Conservation (phyloP, 768 basidiomycete species). For the Gloeopeniophorella convolvens region DNA sequence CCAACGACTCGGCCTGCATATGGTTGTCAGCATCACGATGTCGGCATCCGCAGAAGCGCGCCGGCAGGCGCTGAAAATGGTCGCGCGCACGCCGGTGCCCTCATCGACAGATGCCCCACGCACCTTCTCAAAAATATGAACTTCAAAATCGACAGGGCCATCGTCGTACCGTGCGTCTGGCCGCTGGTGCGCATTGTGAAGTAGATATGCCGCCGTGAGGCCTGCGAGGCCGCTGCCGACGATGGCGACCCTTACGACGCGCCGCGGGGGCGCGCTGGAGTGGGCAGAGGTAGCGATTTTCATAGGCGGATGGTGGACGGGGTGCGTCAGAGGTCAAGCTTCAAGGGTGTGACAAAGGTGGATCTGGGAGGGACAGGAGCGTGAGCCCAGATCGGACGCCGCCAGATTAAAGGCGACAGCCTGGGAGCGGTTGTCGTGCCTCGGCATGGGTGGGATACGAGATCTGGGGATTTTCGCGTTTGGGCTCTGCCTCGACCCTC, state of each 20-base stretch:
- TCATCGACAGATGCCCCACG: slow-evolving; percentile 19
- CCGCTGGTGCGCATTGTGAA: slow-evolving; percentile 30
- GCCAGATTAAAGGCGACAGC: no score
- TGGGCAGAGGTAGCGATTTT: no score
- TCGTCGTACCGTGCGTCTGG: not conserved
- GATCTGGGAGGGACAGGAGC: no score
- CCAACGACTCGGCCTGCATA: slow-evolving; percentile 44
- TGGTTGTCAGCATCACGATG: not conserved
- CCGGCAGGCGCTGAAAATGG: no score
- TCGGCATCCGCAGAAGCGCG: not conserved
- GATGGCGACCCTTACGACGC: slow-evolving; percentile 56
- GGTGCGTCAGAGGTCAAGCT: no score
- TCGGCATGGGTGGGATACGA: no score
- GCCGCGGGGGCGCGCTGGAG: not conserved
- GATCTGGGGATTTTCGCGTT: no score
- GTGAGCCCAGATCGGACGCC: no score
- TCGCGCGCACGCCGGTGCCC: not conserved
- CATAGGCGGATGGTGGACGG: no score
- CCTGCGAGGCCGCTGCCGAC: slow-evolving; percentile 71
- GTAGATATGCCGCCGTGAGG: slow-evolving; percentile 57
- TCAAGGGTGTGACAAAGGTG: not conserved
- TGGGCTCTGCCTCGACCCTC: no score
- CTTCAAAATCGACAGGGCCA: slow-evolving; percentile 46
- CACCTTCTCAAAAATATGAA: slow-evolving; percentile 74
- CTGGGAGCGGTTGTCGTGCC: no score